Conservation (phyloP, 441 rosid species). For the Mallotus japonicus region DNA sequence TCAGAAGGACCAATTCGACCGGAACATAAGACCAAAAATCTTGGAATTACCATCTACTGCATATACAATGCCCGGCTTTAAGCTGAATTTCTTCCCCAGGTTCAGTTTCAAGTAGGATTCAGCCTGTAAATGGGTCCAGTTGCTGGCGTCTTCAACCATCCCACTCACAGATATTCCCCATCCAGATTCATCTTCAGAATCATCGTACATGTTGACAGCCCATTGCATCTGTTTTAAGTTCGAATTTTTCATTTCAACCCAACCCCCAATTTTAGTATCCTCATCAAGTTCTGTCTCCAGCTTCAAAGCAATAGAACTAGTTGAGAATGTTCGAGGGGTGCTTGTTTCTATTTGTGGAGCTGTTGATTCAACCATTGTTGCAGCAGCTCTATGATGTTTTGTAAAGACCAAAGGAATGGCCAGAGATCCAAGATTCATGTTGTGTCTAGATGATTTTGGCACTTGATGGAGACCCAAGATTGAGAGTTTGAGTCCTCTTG, state of each 20-base stretch:
- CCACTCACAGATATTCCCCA: slow-evolving; percentile 78
- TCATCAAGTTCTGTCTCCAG: slow-evolving; percentile 65
- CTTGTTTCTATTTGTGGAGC: slow-evolving; percentile 26
- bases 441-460: slow-evolving; percentile 32
- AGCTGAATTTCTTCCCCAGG: slow-evolving; percentile 43
- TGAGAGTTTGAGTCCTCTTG: slow-evolving; percentile 53
- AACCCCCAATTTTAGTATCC: slow-evolving; percentile 54
- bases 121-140: slow-evolving; percentile 49
- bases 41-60: slow-evolving; percentile 45
- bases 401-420: slow-evolving; percentile 48
- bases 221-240: slow-evolving; percentile 47
- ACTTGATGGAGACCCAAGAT: slow-evolving; percentile 57
- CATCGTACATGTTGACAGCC: slow-evolving; percentile 61
- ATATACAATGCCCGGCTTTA: slow-evolving; percentile 75
- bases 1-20: slow-evolving; percentile 80
- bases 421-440: slow-evolving; percentile 43
- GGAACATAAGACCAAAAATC: slow-evolving; percentile 59
- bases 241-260: slow-evolving; percentile 66
- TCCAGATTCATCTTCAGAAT: slow-evolving; percentile 57
- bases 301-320: slow-evolving; percentile 54
- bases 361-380: slow-evolving; percentile 29
- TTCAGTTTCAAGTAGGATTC: slow-evolving; percentile 66
- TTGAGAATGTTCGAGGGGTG: slow-evolving; percentile 23
- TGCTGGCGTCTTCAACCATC: slow-evolving; percentile 37
- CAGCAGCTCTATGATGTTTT: slow-evolving; percentile 27